Percentiles rank a stretch among this genome's conserved stretches.
phyloP scores from a whole-genome alignment of 805 yeast species.

The Danielozyma ontarioensis region DNA sequence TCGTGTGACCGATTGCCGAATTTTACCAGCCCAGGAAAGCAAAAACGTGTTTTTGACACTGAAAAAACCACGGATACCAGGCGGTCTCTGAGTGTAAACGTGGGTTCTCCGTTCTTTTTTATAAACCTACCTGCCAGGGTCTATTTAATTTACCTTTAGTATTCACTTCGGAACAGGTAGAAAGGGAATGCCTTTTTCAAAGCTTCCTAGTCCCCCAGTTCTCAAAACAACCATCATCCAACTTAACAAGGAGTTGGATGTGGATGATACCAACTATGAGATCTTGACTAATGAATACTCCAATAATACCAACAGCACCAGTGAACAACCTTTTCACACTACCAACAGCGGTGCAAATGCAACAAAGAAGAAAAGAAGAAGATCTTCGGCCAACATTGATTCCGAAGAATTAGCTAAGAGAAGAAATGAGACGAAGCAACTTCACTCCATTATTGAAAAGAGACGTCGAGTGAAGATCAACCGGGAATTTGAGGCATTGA shows the following conservation, averaged over 20 bases:
- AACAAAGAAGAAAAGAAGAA: conserved; percentile 31
- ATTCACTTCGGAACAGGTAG: too few species aligned
- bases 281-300: conserved; percentile 36
- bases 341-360: conserved; percentile 1
- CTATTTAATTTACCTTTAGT: too few species aligned
- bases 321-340: conserved; percentile 1
- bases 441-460: conserved; percentile 76
- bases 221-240: conserved; percentile 42
- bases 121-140: too few species aligned
- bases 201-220: conserved; percentile 35
- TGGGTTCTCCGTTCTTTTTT: background rate
- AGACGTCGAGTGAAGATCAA: conserved; percentile 74
- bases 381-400: conserved; percentile 33
- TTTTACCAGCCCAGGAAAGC: background rate
- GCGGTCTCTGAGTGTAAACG: background rate
- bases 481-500: conserved; percentile 76
- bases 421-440: conserved; percentile 39
- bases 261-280: conserved; percentile 37
- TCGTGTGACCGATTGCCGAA: background rate
- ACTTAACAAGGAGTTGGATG: conserved; percentile 38
- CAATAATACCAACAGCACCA: background rate
- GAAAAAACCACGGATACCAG: background rate
- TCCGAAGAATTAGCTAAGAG: conserved; percentile 37
- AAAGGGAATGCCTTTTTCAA: too few species aligned
- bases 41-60: background rate